A percentile compares a stretch with the other conserved stretches of the same genome.
Evolutionary conservation across 208 protist genomes (phyloP).

Genomic region (Leishmania tropica): DNA sequence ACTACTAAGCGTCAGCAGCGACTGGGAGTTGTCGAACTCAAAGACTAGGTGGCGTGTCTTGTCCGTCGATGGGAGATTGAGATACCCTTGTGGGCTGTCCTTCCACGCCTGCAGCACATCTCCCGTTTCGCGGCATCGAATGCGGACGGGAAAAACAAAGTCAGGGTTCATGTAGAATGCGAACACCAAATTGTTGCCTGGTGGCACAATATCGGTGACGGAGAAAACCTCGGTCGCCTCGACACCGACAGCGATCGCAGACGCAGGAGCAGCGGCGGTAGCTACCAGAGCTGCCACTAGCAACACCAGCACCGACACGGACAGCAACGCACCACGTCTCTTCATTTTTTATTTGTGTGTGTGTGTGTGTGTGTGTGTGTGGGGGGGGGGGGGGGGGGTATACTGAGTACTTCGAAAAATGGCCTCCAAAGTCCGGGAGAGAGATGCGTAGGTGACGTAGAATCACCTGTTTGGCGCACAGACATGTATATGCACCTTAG

Average conservation of each 20-base stretch:
- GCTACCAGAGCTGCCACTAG: not conserved
- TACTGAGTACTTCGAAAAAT: not conserved
- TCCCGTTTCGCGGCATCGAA: not conserved
- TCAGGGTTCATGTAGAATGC: conserved; percentile 37
- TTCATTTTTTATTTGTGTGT: not conserved
- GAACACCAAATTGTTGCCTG: conserved; percentile 33
- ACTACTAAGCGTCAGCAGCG: conserved; percentile 22
- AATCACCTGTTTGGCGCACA: too few species aligned
- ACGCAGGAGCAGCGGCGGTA: not conserved
- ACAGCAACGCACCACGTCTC: not conserved
- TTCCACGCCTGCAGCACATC: conserved; percentile 8
- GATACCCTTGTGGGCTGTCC: not conserved
- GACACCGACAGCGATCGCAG: conserved; percentile 5
- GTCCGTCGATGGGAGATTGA: conserved; percentile 4
- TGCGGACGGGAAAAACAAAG: conserved; percentile 15
- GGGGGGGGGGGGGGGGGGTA: not conserved
- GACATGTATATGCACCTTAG: not conserved
- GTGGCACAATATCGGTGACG: conserved; percentile 41
- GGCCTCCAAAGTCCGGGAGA: not conserved
- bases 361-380: too few species aligned
- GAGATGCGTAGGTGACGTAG: not conserved
- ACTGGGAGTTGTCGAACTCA: conserved; percentile 57
- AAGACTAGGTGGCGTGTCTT: conserved; percentile 1
- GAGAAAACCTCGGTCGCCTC: conserved; percentile 27
- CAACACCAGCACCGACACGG: not conserved